phyloP scores from a whole-genome alignment of 1,284 basidiomycete species.

The Leccinum pachyderme region DNA sequence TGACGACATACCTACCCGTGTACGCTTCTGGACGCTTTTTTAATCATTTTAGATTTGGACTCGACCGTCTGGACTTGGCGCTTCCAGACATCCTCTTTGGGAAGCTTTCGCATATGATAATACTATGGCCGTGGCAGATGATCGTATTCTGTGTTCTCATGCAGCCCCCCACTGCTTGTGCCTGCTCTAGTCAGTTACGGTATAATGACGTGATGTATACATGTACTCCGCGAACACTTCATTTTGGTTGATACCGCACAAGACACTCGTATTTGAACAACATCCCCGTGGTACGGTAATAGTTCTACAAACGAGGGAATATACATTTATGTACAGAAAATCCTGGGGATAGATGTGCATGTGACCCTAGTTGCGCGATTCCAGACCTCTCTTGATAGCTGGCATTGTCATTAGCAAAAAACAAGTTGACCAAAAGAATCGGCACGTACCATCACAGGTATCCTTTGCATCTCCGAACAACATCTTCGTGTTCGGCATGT shows the following conservation, averaged over 20 bases:
- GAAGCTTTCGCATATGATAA: conserved; percentile 23
- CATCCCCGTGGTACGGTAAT: neutral
- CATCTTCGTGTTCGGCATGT: conserved; percentile 85
- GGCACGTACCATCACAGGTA: conserved; percentile 72
- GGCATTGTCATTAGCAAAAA: conserved; percentile 13
- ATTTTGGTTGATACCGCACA: conserved; percentile 3
- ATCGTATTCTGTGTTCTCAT: conserved; percentile 15
- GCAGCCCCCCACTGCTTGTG: conserved; percentile 2
- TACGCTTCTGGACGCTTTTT: conserved; percentile 24
- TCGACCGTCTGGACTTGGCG: conserved; percentile 21
- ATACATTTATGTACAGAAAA: conserved; percentile 10
- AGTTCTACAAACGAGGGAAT: conserved; percentile 21
- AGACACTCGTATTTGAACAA: neutral
- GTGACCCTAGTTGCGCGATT: conserved; percentile 34
- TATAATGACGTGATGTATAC: conserved; percentile 29
- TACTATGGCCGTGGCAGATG: conserved; percentile 2
- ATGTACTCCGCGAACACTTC: neutral
- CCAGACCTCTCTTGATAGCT: conserved; percentile 60
- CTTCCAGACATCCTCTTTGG: conserved; percentile 9
- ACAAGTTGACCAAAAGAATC: neutral
- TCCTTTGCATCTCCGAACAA: conserved; percentile 86
- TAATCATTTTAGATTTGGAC: conserved; percentile 28
- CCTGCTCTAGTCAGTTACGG: conserved; percentile 20
- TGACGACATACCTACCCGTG: conserved; percentile 21
- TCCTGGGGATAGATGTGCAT: conserved; percentile 4